Evolutionary conservation across 2,329 filamentous ascomycete species (phyloP), one percentile per base, ranked within the genome.

Genomic region (Phyllosticta paracitricarpa): DNA sequence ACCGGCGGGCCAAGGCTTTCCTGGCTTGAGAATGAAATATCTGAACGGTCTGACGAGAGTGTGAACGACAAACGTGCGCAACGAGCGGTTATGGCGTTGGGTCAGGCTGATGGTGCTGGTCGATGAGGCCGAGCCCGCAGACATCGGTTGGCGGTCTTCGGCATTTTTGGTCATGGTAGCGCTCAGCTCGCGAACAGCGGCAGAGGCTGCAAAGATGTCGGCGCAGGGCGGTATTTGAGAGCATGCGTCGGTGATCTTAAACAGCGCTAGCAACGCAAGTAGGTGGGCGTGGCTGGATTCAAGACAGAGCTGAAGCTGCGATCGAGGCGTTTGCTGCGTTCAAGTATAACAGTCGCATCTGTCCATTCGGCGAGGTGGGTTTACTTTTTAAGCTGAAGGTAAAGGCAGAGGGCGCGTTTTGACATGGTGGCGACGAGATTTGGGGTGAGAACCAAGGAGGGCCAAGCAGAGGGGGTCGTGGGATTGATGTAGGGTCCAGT

Each of bases 41-140:
- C 71, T 71, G 54, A 79, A 72, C 1, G 72, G 71, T 6, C 72
- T 70, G 8, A 76, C 66, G 22, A 77, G 19, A 4, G 69, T 66
- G 22, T 78, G 73, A 1, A 78, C 64, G 4, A 77, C 28, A 24
- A 67, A 59, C 66, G 75, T 78, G 58, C 75, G 74, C 26, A 77
- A 72, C 57, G 70, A 65, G 61, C 75, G 75, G 24, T 71, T 68
- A 5, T 70, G 73, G 28, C 76, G 61, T 12, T 66, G 67, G 54
- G 78, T 69, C 60, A 62, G 8, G 25, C 28, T 24, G 59, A 61
- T 61, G 59, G n/a, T 65, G 54, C 48, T 62, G 4, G 30, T 25
- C 6, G 19, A 52, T 19, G 30, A 24, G 58, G 51, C 26, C 7
- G 28, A 33, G 25, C n/a, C n/a, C 14, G 33, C 40, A 8, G 54